phyloP scores from a whole-genome alignment of 768 basidiomycete genomes.

The Lactarius pseudohatsudake region DNA sequence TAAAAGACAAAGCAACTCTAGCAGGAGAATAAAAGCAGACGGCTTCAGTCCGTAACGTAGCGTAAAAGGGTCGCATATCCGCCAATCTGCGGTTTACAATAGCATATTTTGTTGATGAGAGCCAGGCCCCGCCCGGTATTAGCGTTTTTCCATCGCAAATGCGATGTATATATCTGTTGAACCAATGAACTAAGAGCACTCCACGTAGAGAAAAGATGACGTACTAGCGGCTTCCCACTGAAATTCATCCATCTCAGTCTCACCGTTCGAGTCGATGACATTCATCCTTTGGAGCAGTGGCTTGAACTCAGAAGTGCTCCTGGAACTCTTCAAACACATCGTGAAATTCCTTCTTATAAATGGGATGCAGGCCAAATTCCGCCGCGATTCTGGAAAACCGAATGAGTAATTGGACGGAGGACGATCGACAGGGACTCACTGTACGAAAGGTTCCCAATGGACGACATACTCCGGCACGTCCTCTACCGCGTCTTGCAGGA shows the following conservation, averaged over 20 bases:
- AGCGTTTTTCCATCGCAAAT: conserved; percentile 82
- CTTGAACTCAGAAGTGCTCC: conserved; percentile 73
- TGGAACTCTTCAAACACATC: conserved; percentile 82
- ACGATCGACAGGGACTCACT: conserved; percentile 47
- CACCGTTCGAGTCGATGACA: conserved; percentile 82
- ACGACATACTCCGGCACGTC: conserved; percentile 98
- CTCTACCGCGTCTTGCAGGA: conserved; percentile 91
- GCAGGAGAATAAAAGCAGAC: conserved; percentile 9
- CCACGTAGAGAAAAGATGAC: conserved; percentile 36
- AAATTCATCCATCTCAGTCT: conserved; percentile 89
- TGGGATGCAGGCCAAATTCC: conserved; percentile 70
- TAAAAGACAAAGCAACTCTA: background rate
- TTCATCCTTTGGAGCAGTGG: conserved; percentile 88
- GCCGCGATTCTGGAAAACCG: conserved; percentile 63
- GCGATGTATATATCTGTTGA: conserved; percentile 87
- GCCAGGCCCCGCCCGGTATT: conserved; percentile 26
- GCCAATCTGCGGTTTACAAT: conserved; percentile 15
- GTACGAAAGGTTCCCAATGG: conserved; percentile 89
- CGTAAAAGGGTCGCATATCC: conserved; percentile 4
- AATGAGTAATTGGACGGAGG: conserved; percentile 16
- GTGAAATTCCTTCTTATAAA: conserved; percentile 90
- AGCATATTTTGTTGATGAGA: conserved; percentile 8
- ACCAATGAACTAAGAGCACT: conserved; percentile 11
- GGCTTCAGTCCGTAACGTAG: conserved; percentile 10
- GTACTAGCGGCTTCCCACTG: conserved; percentile 99